Evolutionary conservation across 2,329 filamentous ascomycete species (phyloP).

Genomic region (Aspergillus neoniger): DNA sequence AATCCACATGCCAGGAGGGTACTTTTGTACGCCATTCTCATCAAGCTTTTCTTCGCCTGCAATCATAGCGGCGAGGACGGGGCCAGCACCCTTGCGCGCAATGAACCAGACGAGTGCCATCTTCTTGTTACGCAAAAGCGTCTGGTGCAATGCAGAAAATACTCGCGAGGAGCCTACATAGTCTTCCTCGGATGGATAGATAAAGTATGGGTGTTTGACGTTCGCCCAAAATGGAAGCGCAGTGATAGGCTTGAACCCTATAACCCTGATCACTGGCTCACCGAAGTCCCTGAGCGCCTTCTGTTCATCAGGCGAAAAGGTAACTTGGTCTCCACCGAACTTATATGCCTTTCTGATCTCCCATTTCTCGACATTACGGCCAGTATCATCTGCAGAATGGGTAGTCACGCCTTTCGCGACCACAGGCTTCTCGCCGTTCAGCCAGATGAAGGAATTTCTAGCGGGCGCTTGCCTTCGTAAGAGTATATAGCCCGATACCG

Average conservation of each 20-base stretch:
- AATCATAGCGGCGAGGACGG: constrained; percentile 76
- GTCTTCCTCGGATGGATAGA: constrained; percentile 89
- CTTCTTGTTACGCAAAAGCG: constrained; percentile 75
- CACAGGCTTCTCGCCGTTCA: constrained; percentile 81
- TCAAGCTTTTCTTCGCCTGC: constrained; percentile 70
- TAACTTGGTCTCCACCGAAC: constrained; percentile 86
- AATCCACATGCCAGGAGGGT: constrained; percentile 86
- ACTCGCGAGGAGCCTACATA: constrained; percentile 89
- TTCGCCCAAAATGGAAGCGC: constrained; percentile 81
- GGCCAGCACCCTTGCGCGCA: constrained; percentile 75
- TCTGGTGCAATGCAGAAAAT: constrained; percentile 87
- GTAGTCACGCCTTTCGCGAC: constrained; percentile 75
- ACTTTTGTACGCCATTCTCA: constrained; percentile 66
- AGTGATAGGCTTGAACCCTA: constrained; percentile 86
- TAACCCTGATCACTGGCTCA: constrained; percentile 77
- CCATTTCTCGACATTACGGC: constrained; percentile 72
- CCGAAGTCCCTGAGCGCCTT: constrained; percentile 77
- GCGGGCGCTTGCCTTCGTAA: constrained; percentile 81
- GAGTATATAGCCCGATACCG: constrained; percentile 89
- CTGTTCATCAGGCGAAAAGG: constrained; percentile 83
- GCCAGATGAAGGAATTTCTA: constrained; percentile 82
- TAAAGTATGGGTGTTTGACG: constrained; percentile 81
- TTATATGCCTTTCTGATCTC: constrained; percentile 93
- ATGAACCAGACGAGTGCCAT: constrained; percentile 90
- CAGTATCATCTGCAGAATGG: constrained; percentile 74